Conservation (phyloP, 1,139 yeast genomes). For the Geotrichum fermentans region DNA sequence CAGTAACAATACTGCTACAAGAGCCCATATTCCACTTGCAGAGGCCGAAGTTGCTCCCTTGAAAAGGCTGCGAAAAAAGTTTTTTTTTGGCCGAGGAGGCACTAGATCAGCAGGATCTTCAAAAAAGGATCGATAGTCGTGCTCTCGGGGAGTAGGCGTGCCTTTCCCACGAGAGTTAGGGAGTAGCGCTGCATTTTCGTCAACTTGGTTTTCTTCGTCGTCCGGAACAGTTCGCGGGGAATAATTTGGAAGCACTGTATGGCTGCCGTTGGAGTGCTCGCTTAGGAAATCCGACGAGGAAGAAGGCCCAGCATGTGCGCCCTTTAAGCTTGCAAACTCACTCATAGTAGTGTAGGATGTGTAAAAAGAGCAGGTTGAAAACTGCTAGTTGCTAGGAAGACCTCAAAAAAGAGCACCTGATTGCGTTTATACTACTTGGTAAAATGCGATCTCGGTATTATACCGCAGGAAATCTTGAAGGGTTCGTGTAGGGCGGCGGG, state of each 20-base stretch:
- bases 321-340: background rate
- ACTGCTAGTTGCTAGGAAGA: no score
- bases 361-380: no score
- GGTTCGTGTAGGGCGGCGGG: no score
- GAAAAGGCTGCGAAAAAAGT: background rate
- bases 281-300: background rate
- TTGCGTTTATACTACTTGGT: no score
- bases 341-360: background rate
- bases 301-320: constrained; percentile 2
- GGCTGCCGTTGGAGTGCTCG: background rate
- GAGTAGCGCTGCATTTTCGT: constrained; percentile 1
- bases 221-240: background rate
- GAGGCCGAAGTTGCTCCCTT: background rate
- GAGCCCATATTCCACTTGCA: background rate
- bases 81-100: background rate
- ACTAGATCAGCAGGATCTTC: background rate
- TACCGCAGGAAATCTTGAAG: no score
- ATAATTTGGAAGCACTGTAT: background rate
- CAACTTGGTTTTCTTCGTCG: background rate
- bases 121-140: background rate
- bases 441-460: no score
- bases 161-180: background rate
- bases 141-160: background rate
- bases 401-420: no score
- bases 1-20: background rate